Evolutionary conservation across 2,329 filamentous ascomycete genomes (phyloP), one percentile per base, ranked within the genome.

Genomic region (Cercospora janseana): DNA sequence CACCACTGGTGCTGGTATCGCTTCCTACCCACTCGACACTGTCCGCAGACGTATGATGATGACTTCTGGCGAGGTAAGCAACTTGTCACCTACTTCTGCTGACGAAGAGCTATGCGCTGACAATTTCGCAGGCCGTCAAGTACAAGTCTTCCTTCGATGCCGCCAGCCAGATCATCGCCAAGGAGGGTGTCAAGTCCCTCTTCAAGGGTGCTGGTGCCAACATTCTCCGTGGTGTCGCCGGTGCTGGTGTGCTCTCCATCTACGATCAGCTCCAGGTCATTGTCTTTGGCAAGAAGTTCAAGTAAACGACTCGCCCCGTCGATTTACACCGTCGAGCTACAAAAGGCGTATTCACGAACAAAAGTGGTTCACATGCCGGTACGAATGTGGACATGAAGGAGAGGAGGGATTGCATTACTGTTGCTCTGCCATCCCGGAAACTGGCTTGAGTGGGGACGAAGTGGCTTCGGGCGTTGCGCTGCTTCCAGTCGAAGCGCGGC

Each of bases 201-300:
- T 98, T 98, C 91, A 98, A 98, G 89, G 93, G 93, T 91, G 93
- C 93, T 75, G 93, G 93, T 89, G 93, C 93, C 85, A 98, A 98
- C 89, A 98, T 98, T 74, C 93, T 98, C 81, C 93, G 93, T 95
- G 94, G 93, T 96, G 93, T 98, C 73, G 93, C 93, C 73, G 94
- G 93, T 89, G 93, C 93, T 81, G 93, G 93, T 98, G 93, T 98
- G 75, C 84, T 98, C 75, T 98, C 93, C 77, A 96, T 98, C 89
- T 98, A 98, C 81, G 93, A 98, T 78, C 92, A 97, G 85, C 88
- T 88, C 77, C 93, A 98, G 87, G 85, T 98, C 75, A 79, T 98
- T 76, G 79, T 98, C 78, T 98, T 98, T 88, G 93, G 93, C 78
- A 97, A 98, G 91, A 88, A 90, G 82, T 98, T 91, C 91, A 95